Conservation (phyloP, 2,329 filamentous ascomycete species). For the Cladosporium colombiae region DNA sequence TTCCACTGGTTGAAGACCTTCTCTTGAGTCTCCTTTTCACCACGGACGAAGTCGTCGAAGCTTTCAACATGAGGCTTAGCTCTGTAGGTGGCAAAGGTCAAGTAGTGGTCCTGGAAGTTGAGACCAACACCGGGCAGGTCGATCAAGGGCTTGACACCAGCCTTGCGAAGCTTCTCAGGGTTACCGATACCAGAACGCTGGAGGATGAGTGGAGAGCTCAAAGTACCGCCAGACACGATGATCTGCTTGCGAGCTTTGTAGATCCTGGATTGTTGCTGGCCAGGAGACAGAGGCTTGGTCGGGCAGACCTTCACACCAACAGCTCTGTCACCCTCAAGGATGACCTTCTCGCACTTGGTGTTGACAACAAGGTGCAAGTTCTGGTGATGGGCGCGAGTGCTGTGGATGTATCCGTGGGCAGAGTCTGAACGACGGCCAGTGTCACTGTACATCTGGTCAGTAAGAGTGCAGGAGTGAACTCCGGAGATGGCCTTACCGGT, state of each 20-base stretch:
- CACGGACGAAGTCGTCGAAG: constrained; percentile 78
- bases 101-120: constrained; percentile 59
- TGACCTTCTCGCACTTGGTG: constrained; percentile 48
- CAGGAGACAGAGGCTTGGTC: constrained; percentile 67
- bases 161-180: constrained; percentile 49
- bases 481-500: constrained; percentile 39
- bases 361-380: constrained; percentile 60
- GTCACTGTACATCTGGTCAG: constrained; percentile 13
- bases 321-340: constrained; percentile 38
- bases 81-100: constrained; percentile 55
- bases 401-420: constrained; percentile 56
- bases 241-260: constrained; percentile 72
- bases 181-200: constrained; percentile 66
- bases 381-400: constrained; percentile 45
- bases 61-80: constrained; percentile 64
- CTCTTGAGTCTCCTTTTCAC: constrained; percentile 72
- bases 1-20: constrained; percentile 76
- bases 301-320: constrained; percentile 48
- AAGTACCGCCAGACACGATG: constrained; percentile 52
- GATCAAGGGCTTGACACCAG: constrained; percentile 47
- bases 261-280: constrained; percentile 54
- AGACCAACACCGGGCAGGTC: constrained; percentile 55
- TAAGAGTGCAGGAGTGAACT: neutral
- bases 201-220: constrained; percentile 57
- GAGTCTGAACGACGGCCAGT: constrained; percentile 59